phyloP scores from a whole-genome alignment of 2,329 filamentous ascomycete genomes.

The Colletotrichum orbiculare region DNA sequence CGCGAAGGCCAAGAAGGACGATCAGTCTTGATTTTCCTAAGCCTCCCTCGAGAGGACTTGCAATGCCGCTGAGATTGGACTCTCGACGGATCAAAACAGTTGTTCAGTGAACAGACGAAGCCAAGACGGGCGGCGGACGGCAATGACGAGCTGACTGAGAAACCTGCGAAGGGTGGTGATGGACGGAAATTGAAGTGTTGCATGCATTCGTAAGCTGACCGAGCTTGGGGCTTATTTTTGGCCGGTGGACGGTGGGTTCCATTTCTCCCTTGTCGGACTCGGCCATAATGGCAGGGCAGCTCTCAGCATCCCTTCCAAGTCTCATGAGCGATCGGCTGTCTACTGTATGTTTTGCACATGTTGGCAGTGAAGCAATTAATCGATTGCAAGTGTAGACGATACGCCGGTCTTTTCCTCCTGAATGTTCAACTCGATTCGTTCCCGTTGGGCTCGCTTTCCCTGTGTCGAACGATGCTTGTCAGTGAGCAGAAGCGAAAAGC shows the following conservation, averaged over 20 bases:
- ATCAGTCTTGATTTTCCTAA: neutral
- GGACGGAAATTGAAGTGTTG: constrained; percentile 17
- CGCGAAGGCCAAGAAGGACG: constrained; percentile 16
- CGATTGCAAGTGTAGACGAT: too few species aligned
- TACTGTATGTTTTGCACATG: constrained; percentile 6
- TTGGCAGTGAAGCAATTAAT: neutral
- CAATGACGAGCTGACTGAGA: too few species aligned
- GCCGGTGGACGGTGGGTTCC: neutral
- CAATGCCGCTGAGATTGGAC: constrained; percentile 9
- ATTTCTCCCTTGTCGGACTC: neutral
- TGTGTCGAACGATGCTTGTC: neutral
- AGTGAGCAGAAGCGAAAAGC: neutral
- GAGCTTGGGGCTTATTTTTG: constrained; percentile 16
- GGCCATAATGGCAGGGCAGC: too few species aligned
- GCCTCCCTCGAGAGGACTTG: neutral
- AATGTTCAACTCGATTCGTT: too few species aligned
- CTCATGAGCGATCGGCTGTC: neutral
- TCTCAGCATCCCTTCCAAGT: neutral
- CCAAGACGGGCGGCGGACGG: neutral
- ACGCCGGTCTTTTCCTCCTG: too few species aligned
- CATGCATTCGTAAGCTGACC: constrained; percentile 10
- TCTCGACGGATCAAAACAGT: neutral
- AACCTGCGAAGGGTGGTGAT: neutral
- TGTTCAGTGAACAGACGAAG: neutral
- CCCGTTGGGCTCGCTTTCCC: constrained; percentile 1